These are phyloP conservation scores for Microstegium vimineum DNA, from an alignment of 176 grass and related monocot species.

Conservation along the genomic window DNA sequence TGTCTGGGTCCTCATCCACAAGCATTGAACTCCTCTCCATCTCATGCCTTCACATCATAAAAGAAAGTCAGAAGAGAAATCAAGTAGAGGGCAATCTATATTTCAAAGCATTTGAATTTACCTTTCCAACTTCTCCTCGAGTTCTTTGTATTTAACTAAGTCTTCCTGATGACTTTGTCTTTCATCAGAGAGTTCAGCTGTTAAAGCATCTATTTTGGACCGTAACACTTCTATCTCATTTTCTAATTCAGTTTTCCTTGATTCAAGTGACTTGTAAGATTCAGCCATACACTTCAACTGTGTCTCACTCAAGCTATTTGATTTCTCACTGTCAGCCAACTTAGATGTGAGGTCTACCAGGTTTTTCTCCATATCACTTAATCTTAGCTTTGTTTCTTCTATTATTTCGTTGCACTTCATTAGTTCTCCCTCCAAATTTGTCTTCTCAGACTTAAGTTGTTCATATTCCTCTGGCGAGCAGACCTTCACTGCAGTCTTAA, in stretches of 20 bases:
- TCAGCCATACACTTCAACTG: constrained; percentile 96
- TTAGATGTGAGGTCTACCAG: constrained; percentile 64
- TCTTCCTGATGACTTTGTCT: constrained; percentile 69
- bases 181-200: constrained; percentile 67
- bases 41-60: constrained; percentile 52
- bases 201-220: constrained; percentile 56
- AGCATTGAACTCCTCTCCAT: constrained; percentile 49
- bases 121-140: constrained; percentile 81
- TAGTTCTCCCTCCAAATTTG: constrained; percentile 58
- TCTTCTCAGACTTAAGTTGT: constrained; percentile 71
- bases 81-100: background rate
- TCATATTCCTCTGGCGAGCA: constrained; percentile 55
- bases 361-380: constrained; percentile 66
- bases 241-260: constrained; percentile 72
- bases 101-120: constrained; percentile 32
- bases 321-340: constrained; percentile 77
- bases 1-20: constrained; percentile 55
- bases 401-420: constrained; percentile 64
- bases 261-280: constrained; percentile 88
- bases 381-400: constrained; percentile 51
- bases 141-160: constrained; percentile 72
- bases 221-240: constrained; percentile 54
- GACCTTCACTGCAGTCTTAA: constrained; percentile 38
- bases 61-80: constrained; percentile 35
- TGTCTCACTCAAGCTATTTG: constrained; percentile 93